These are phyloP conservation scores for Neurospora sp. DNA, from an alignment of 495 filamentous ascomycete genomes.

Conservation along the genomic window DNA sequence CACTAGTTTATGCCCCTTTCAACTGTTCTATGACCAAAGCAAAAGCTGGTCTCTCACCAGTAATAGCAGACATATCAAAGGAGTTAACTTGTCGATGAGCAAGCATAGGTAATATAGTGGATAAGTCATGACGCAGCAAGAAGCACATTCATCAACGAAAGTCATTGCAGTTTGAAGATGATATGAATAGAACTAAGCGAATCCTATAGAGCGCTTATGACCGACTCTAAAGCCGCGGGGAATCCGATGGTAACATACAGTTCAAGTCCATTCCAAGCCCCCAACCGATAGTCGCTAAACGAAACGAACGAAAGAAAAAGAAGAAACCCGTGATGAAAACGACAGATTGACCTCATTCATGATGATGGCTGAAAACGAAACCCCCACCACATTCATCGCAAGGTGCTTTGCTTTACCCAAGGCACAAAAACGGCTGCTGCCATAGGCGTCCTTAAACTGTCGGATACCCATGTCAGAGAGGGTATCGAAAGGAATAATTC, in stretches of 20 bases:
- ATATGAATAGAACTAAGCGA: not conserved
- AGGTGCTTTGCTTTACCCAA: not conserved
- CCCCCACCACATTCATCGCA: not conserved
- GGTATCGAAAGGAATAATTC: constrained; percentile 22
- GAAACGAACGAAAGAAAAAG: not conserved
- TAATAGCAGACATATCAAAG: not conserved
- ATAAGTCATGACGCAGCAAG: not conserved
- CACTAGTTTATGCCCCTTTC: not conserved
- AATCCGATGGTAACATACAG: not conserved
- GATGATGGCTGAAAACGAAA: not conserved
- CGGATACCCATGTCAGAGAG: constrained; percentile 20
- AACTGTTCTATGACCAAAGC: not conserved
- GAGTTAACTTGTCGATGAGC: not conserved
- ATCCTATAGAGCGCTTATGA: not conserved
- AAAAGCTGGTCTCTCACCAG: not conserved
- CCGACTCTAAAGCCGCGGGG: not conserved
- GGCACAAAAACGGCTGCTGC: constrained; percentile 5
- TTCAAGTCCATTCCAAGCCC: not conserved
- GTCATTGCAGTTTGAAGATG: not conserved
- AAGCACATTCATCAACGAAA: not conserved
- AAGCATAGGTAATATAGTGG: not conserved
- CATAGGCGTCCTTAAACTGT: constrained; percentile 2
- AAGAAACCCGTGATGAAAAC: not conserved
- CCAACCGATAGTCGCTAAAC: not conserved
- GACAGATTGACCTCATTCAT: not conserved